These are phyloP conservation scores for Leishmania major DNA, from an alignment of 208 protist genomes.

Conservation along the genomic window DNA sequence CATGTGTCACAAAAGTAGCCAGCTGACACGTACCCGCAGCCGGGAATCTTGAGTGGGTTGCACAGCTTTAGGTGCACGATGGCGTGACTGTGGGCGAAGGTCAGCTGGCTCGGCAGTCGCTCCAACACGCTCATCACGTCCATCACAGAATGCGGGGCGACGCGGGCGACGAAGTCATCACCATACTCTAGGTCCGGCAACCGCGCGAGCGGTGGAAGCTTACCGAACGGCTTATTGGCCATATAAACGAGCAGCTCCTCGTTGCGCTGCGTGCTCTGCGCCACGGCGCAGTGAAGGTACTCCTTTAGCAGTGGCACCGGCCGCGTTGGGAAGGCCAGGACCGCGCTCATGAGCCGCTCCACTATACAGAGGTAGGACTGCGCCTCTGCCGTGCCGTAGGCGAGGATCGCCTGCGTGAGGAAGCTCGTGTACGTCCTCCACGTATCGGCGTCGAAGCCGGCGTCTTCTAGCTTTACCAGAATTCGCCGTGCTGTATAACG, in stretches of 20 bases:
- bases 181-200: slow-evolving; percentile 45
- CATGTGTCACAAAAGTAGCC: slow-evolving; percentile 69
- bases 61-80: slow-evolving; percentile 49
- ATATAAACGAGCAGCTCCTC: slow-evolving; percentile 13
- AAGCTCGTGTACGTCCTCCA: slow-evolving; percentile 60
- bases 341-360: slow-evolving; percentile 35
- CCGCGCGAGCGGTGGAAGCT: slow-evolving; percentile 15
- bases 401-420: slow-evolving; percentile 44
- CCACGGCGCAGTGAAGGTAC: slow-evolving; percentile 41
- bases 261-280: slow-evolving; percentile 42
- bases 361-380: slow-evolving; percentile 28
- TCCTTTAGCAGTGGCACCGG: slow-evolving; percentile 45
- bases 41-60: slow-evolving; percentile 58
- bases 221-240: slow-evolving; percentile 8
- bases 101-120: slow-evolving; percentile 37
- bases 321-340: slow-evolving; percentile 38
- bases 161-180: slow-evolving; percentile 30
- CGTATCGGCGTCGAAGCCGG: slow-evolving; percentile 34
- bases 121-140: slow-evolving; percentile 32
- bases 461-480: slow-evolving; percentile 46
- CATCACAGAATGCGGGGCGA: slow-evolving; percentile 29
- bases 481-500: slow-evolving; percentile 44
- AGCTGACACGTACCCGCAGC: slow-evolving; percentile 30
- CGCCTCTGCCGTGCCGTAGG: slow-evolving; percentile 42
- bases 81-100: slow-evolving; percentile 46